Percentiles rank a stretch among this genome's conserved stretches.
Conservation (phyloP, 371 early-diverging fungal species). For the Apophysomyces elegans region DNA sequence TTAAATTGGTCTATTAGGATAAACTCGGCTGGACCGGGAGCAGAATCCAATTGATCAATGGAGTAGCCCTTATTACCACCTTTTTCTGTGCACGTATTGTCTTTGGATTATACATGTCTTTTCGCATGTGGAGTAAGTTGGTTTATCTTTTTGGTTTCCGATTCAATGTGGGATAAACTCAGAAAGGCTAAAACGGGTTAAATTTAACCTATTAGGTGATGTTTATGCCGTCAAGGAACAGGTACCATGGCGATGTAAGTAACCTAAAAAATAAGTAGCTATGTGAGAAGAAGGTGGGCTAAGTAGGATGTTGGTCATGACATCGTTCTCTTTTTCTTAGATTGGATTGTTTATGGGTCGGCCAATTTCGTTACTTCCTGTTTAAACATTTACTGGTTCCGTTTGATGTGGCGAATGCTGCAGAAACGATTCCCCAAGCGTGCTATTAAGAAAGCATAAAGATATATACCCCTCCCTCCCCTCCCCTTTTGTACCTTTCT, state of each 20-base stretch:
- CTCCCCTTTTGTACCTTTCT: too few relatives aligned
- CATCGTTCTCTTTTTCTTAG: slow-evolving; percentile 26
- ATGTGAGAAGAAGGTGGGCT: too few relatives aligned
- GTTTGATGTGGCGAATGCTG: slow-evolving; percentile 68
- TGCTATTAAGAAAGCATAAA: slow-evolving; percentile 15
- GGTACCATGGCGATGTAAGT: slow-evolving; percentile 62
- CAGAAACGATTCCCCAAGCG: slow-evolving; percentile 44
- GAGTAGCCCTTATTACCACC: slow-evolving; percentile 66
- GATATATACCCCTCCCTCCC: background rate
- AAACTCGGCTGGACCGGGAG: slow-evolving; percentile 81
- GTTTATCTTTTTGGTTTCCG: background rate
- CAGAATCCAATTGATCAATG: slow-evolving; percentile 80
- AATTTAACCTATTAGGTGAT: slow-evolving; percentile 22
- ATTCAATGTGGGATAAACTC: too few relatives aligned
- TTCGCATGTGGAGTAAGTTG: slow-evolving; percentile 61
- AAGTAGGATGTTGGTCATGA: background rate
- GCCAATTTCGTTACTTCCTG: slow-evolving; percentile 69
- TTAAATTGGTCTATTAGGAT: slow-evolving; percentile 48
- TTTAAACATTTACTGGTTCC: slow-evolving; percentile 84
- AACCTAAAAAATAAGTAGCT: background rate
- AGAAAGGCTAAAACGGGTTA: slow-evolving; percentile 1
- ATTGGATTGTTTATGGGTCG: slow-evolving; percentile 58
- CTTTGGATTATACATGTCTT: slow-evolving; percentile 79
- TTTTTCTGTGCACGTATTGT: slow-evolving; percentile 84
- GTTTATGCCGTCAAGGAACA: slow-evolving; percentile 55